Conservation (phyloP, 208 protist genomes). For the Eutreptiella sp. region DNA sequence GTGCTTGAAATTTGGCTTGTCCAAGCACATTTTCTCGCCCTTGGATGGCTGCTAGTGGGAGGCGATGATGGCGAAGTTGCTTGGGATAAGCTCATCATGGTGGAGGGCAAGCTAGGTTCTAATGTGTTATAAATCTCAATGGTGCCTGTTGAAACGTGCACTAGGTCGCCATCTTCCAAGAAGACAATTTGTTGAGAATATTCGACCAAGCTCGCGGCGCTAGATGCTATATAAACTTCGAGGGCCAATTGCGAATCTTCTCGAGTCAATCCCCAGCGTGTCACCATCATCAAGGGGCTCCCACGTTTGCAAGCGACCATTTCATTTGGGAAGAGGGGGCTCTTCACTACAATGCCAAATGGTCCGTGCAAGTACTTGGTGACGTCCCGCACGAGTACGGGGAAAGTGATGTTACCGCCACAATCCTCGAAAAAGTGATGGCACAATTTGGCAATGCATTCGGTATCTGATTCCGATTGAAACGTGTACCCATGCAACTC, state of each 20-base stretch:
- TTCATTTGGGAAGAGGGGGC: slow-evolving; percentile 70
- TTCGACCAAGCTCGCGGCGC: slow-evolving; percentile 80
- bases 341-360: slow-evolving; percentile 77
- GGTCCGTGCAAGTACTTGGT: slow-evolving; percentile 61
- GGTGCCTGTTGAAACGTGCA: slow-evolving; percentile 50
- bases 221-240: slow-evolving; percentile 84
- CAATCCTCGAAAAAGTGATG: slow-evolving; percentile 65
- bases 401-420: slow-evolving; percentile 49
- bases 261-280: no score
- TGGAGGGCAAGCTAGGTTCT: neutral
- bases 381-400: slow-evolving; percentile 48
- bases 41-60: no score
- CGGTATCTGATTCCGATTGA: slow-evolving; percentile 82
- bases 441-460: slow-evolving; percentile 79
- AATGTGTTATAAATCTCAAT: slow-evolving; percentile 52
- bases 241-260: no score
- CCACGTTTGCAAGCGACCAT: slow-evolving; percentile 74
- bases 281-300: slow-evolving; percentile 82
- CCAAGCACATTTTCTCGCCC: no score
- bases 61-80: slow-evolving; percentile 47
- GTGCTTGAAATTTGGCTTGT: no score
- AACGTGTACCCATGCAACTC: slow-evolving; percentile 65
- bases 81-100: slow-evolving; percentile 35
- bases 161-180: slow-evolving; percentile 88
- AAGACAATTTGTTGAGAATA: slow-evolving; percentile 84